Percentiles rank a stretch among this genome's conserved stretches.
Evolutionary conservation across 2,329 filamentous ascomycete species (phyloP).

Genomic region (Fusarium lyarnte): DNA sequence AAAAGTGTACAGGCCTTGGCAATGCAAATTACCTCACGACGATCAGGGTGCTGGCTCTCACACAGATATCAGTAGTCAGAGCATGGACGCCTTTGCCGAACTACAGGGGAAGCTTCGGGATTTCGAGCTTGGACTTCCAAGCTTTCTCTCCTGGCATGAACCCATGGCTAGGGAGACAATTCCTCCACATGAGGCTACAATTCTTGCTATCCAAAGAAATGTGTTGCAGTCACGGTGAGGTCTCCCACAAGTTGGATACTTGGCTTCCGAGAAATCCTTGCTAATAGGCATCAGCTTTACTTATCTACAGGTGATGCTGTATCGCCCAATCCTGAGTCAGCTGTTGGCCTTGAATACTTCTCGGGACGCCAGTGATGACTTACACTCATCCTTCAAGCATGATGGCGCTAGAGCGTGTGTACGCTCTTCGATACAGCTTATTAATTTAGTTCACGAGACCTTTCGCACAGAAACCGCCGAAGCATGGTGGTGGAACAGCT

Average conservation of each 20-base stretch:
- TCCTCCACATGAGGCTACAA: accelerated
- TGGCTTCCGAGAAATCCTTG: accelerated
- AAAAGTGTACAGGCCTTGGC: background rate
- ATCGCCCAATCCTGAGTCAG: background rate
- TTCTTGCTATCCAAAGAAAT: background rate
- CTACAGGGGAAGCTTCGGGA: background rate
- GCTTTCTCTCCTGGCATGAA: background rate
- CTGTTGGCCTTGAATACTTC: background rate
- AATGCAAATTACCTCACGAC: background rate
- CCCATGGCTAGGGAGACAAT: background rate
- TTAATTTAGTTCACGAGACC: background rate
- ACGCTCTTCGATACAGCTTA: background rate
- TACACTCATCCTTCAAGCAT: background rate
- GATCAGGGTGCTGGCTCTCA: background rate
- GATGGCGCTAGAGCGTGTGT: background rate
- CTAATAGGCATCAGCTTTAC: background rate
- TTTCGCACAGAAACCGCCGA: background rate
- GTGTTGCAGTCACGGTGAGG: background rate
- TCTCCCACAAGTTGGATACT: accelerated
- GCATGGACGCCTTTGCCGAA: background rate
- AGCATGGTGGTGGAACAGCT: background rate
- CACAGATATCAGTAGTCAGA: background rate
- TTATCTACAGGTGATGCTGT: background rate
- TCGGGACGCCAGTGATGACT: background rate
- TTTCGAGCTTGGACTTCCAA: background rate